Percentiles rank a stretch among this genome's conserved stretches.
These are phyloP conservation scores for Magnusiomyces suaveolens DNA, from an alignment of 1,139 yeast species.

Conservation along the genomic window DNA sequence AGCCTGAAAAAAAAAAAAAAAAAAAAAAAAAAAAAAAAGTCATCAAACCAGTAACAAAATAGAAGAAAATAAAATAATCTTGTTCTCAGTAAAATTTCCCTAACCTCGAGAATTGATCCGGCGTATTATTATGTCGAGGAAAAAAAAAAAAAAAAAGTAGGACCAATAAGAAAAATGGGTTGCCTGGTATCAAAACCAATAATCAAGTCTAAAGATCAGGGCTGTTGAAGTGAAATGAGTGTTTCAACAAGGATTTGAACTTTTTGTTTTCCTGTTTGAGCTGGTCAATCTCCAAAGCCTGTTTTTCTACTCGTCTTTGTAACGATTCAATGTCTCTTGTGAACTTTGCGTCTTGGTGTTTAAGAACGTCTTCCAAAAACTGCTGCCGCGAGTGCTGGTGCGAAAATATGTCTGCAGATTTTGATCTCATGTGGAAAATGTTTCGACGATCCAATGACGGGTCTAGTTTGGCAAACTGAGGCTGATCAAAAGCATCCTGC, in stretches of 20 bases:
- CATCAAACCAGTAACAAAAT: no score
- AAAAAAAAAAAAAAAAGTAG: no score
- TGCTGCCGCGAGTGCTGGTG: neutral
- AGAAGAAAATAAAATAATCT: no score
- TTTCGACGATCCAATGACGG: neutral
- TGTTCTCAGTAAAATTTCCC: no score
- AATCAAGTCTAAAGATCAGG: no score
- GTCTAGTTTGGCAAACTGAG: neutral
- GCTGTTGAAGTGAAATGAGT: neutral
- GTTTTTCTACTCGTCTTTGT: neutral
- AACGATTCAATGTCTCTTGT: neutral
- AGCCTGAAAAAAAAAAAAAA: no score
- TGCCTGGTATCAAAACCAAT: no score
- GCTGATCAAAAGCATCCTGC: neutral
- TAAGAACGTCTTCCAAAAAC: neutral
- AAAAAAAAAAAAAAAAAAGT: no score
- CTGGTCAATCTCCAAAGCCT: neutral
- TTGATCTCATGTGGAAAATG: neutral
- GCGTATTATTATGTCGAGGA: no score
- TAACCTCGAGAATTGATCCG: no score
- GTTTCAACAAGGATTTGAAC: neutral
- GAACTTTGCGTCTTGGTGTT: neutral
- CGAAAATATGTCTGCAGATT: neutral
- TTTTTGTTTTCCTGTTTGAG: neutral
- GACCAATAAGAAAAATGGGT: no score